Conservation (phyloP, 208 protist species). For the Porcisia deanei region DNA sequence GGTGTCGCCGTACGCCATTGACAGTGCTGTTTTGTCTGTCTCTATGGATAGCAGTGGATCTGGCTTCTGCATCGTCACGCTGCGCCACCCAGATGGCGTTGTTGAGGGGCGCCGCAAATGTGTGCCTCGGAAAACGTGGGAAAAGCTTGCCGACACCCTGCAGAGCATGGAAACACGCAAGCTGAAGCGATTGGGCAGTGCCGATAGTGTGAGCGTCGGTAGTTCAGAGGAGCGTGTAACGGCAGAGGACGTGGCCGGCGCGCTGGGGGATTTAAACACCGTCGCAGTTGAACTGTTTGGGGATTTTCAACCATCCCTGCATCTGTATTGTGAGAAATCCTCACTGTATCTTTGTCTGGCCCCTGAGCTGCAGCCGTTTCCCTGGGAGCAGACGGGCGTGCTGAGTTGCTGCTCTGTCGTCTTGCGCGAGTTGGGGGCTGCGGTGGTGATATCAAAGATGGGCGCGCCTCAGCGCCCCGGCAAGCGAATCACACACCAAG, state of each 20-base stretch:
- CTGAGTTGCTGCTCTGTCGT: slow-evolving; percentile 50
- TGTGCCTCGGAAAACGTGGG: slow-evolving; percentile 26
- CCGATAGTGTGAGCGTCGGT: slow-evolving; percentile 14
- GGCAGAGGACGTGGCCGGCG: slow-evolving; percentile 22
- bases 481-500: slow-evolving; percentile 17
- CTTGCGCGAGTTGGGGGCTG: slow-evolving; percentile 61
- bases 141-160: slow-evolving; percentile 20
- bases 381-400: slow-evolving; percentile 55
- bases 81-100: slow-evolving; percentile 55
- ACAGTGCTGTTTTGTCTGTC: slow-evolving; percentile 30
- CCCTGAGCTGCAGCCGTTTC: slow-evolving; percentile 61
- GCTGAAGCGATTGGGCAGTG: slow-evolving; percentile 7
- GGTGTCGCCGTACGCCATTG: slow-evolving; percentile 22
- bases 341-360: slow-evolving; percentile 74
- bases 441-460: slow-evolving; percentile 40
- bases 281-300: slow-evolving; percentile 37
- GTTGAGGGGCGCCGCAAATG: slow-evolving; percentile 39
- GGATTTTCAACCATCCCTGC: slow-evolving; percentile 42
- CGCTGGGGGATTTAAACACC: slow-evolving; percentile 24
- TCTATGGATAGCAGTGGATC: not conserved
- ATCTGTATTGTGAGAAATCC: slow-evolving; percentile 35
- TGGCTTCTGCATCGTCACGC: slow-evolving; percentile 40
- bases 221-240: slow-evolving; percentile 38
- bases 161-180: slow-evolving; percentile 20
- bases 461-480: slow-evolving; percentile 7